A percentile compares a stretch with the other conserved stretches of the same genome.
phyloP scores from a whole-genome alignment of 768 basidiomycete genomes.

The Myochromella boudieri region DNA sequence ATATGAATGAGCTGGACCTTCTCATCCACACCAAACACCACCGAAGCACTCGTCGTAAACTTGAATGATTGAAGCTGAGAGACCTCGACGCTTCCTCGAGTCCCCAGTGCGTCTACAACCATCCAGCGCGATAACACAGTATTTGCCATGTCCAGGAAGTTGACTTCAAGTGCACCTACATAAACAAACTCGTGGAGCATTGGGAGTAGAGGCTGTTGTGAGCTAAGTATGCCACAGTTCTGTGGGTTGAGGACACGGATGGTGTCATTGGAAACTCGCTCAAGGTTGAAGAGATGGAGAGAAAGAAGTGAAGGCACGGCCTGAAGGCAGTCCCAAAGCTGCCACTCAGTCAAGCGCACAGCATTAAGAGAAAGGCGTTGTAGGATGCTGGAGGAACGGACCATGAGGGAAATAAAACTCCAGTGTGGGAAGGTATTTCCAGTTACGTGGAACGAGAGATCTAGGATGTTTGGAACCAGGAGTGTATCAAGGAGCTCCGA shows the following conservation, averaged over 20 bases:
- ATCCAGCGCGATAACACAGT: slow-evolving; percentile 14
- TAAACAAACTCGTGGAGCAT: slow-evolving; percentile 11
- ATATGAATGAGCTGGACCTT: slow-evolving; percentile 2
- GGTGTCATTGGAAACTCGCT: slow-evolving; percentile 14
- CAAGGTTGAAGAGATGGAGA: slow-evolving; percentile 15
- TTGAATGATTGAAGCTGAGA: slow-evolving; percentile 6
- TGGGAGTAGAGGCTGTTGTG: slow-evolving; percentile 8
- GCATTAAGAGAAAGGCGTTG: slow-evolving; percentile 16
- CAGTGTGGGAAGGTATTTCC: slow-evolving; percentile 20
- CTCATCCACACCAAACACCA: slow-evolving; percentile 1
- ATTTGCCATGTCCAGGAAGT: slow-evolving; percentile 8
- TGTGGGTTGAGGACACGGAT: slow-evolving; percentile 14
- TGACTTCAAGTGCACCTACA: slow-evolving; percentile 7
- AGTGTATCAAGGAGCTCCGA: slow-evolving; percentile 21
- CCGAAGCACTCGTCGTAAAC: slow-evolving; percentile 4
- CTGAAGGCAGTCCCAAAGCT: slow-evolving; percentile 17
- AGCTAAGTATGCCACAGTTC: slow-evolving; percentile 6
- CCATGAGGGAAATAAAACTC: slow-evolving; percentile 19
- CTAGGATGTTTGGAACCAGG: slow-evolving; percentile 9
- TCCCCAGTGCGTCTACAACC: background rate
- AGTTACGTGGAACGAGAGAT: slow-evolving; percentile 17
- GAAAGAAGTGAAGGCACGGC: slow-evolving; percentile 12
- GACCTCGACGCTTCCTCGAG: background rate
- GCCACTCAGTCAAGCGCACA: slow-evolving; percentile 16
- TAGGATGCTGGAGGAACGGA: slow-evolving; percentile 15